These are phyloP conservation scores for Termitomyces sp. DNA, from an alignment of 1,284 basidiomycete genomes.

Conservation along the genomic window DNA sequence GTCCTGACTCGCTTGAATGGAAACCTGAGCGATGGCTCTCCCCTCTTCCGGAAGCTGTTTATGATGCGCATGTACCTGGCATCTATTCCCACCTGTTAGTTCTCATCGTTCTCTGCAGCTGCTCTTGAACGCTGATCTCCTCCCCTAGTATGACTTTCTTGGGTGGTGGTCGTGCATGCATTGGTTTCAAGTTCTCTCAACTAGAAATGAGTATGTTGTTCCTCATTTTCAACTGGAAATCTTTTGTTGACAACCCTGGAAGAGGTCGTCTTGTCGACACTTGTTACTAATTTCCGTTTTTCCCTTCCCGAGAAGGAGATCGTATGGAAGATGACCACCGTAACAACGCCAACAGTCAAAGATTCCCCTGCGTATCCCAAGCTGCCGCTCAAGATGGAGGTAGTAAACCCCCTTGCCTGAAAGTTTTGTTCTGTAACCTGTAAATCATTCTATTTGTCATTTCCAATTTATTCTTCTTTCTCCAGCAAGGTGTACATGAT, in stretches of 20 bases:
- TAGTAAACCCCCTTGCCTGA: neutral
- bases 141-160: constrained; percentile 13
- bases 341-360: constrained; percentile 19
- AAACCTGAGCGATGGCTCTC: constrained; percentile 11
- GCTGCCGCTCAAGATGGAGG: constrained; percentile 6
- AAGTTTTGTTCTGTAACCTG: too few species aligned
- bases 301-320: constrained; percentile 20
- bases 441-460: neutral
- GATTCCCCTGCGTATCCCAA: neutral
- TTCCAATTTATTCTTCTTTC: neutral
- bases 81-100: constrained; percentile 11
- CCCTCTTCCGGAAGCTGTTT: constrained; percentile 2
- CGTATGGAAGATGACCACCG: constrained; percentile 21
- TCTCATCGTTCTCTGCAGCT: neutral
- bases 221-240: neutral
- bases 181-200: constrained; percentile 26
- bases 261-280: constrained; percentile 23
- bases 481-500: too few species aligned
- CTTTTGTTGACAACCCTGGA: neutral
- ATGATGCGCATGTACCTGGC: constrained; percentile 6
- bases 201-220: constrained; percentile 25
- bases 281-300: constrained; percentile 22
- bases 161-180: constrained; percentile 15
- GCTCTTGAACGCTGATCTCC: neutral
- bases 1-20: constrained; percentile 1